Percentiles rank a stretch among this genome's conserved stretches.
phyloP scores from a whole-genome alignment of 805 yeast genomes.

The Ogataea nitratoaversa region DNA sequence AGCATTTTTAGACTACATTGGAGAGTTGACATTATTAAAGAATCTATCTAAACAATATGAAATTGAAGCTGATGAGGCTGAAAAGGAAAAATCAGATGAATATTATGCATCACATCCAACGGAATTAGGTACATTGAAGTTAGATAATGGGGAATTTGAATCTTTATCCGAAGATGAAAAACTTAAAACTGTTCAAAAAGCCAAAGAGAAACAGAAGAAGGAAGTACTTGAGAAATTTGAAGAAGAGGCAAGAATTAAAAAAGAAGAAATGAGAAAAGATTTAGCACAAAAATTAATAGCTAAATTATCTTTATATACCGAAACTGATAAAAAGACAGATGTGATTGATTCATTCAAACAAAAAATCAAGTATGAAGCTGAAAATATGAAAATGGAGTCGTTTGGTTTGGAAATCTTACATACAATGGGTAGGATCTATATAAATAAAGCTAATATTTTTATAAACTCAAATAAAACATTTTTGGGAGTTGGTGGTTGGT shows the following conservation, averaged over 20 bases:
- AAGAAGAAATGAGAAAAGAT: conserved; percentile 48
- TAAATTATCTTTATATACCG: conserved; percentile 43
- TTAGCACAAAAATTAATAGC: conserved; percentile 45
- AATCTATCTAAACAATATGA: conserved; percentile 57
- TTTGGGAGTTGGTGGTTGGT: conserved; percentile 81
- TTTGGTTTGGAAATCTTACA: conserved; percentile 88
- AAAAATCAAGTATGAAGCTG: conserved; percentile 59
- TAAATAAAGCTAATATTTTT: conserved; percentile 67
- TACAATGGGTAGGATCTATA: conserved; percentile 77
- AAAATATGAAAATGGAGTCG: conserved; percentile 86
- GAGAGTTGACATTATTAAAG: conserved; percentile 66
- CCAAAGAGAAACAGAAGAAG: conserved; percentile 34
- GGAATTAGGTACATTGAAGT: conserved; percentile 16
- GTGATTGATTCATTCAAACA: conserved; percentile 53
- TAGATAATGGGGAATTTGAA: conserved; percentile 25
- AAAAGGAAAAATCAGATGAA: conserved; percentile 37
- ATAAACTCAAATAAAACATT: conserved; percentile 68
- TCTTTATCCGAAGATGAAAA: conserved; percentile 26
- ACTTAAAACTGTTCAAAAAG: conserved; percentile 26
- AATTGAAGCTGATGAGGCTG: conserved; percentile 32
- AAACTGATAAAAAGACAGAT: conserved; percentile 59
- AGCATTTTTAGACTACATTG: conserved; percentile 72
- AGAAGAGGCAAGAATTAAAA: conserved; percentile 66
- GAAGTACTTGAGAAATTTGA: conserved; percentile 64
- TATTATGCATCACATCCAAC: conserved; percentile 46